Evolutionary conservation across 805 yeast species (phyloP).

Genomic region (Saccharomycopsis sp.): DNA sequence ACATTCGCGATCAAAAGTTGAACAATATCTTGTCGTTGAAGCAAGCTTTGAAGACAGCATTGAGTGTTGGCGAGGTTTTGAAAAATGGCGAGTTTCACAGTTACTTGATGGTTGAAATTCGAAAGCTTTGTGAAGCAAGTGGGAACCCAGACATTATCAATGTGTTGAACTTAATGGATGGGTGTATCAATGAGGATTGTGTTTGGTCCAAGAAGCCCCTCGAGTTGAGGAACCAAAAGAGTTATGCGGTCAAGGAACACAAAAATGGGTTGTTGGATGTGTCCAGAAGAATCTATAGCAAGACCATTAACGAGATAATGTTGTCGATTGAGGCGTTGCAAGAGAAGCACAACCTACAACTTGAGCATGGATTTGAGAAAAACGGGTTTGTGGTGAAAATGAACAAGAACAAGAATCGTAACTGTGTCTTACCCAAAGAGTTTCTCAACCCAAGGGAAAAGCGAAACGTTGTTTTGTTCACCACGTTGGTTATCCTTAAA

Average conservation of each 20-base stretch:
- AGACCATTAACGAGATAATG: slow-evolving; percentile 31
- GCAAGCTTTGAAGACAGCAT: slow-evolving; percentile 26
- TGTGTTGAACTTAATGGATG: slow-evolving; percentile 23
- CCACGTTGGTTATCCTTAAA: slow-evolving; percentile 34
- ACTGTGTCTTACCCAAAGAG: slow-evolving; percentile 25
- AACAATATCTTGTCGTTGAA: slow-evolving; percentile 36
- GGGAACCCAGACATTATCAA: slow-evolving; percentile 23
- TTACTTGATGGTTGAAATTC: slow-evolving; percentile 26
- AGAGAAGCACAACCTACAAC: slow-evolving; percentile 22
- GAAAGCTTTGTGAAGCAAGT: slow-evolving; percentile 26
- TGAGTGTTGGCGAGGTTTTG: slow-evolving; percentile 10
- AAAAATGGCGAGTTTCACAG: slow-evolving; percentile 21
- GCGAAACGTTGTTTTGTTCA: slow-evolving; percentile 30
- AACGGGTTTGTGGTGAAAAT: slow-evolving; percentile 33
- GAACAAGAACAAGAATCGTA: slow-evolving; percentile 21
- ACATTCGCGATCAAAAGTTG: slow-evolving; percentile 27
- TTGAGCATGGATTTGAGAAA: slow-evolving; percentile 30
- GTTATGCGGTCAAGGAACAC: slow-evolving; percentile 27
- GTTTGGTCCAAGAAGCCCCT: slow-evolving; percentile 32
- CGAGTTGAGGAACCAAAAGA: slow-evolving; percentile 25
- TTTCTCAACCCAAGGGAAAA: slow-evolving; percentile 30
- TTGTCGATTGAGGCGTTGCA: slow-evolving; percentile 25
- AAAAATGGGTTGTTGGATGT: slow-evolving; percentile 38
- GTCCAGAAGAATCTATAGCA: slow-evolving; percentile 34
- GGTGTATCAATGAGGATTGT: slow-evolving; percentile 35